A percentile compares a stretch with the other conserved stretches of the same genome.
Evolutionary conservation across 2,329 filamentous ascomycete genomes (phyloP).

Genomic region (Apiospora arundinis): DNA sequence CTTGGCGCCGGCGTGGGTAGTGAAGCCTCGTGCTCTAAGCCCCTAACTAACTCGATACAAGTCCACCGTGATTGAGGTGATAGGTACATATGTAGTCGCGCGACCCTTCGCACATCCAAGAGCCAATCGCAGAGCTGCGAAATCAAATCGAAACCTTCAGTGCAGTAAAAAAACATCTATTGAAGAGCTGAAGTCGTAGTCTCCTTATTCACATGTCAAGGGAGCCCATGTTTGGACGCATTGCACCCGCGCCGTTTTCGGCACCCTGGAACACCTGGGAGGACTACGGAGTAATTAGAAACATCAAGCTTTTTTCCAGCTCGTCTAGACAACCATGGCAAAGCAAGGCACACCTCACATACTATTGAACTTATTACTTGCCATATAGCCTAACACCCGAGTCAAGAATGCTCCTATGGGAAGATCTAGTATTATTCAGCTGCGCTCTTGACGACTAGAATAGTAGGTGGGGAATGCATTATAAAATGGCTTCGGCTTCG

Average conservation of each 20-base stretch:
- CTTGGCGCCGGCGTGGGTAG: neutral
- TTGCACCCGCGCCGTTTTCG: neutral
- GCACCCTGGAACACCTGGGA: neutral
- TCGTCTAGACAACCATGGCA: neutral
- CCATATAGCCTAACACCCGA: neutral
- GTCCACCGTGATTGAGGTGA: too few species aligned
- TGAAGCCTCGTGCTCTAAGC: neutral
- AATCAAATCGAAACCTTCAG: slow-evolving; percentile 5
- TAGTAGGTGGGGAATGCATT: neutral
- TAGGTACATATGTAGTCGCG: neutral
- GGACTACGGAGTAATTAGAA: neutral
- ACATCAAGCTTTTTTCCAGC: slow-evolving; percentile 10
- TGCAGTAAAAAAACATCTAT: neutral
- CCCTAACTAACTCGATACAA: neutral
- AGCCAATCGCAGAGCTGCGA: neutral
- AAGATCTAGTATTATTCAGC: neutral
- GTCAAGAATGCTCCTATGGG: neutral
- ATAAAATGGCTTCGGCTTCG: neutral
- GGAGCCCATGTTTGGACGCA: neutral
- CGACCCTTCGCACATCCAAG: neutral
- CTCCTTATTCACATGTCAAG: neutral
- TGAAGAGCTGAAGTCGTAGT: neutral
- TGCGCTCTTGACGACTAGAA: neutral
- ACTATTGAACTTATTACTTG: neutral
- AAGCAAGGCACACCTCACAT: neutral